Base-by-base conservation (phyloP, 352 stramenopile species). In the Globisporangium abappressorium region DNA sequence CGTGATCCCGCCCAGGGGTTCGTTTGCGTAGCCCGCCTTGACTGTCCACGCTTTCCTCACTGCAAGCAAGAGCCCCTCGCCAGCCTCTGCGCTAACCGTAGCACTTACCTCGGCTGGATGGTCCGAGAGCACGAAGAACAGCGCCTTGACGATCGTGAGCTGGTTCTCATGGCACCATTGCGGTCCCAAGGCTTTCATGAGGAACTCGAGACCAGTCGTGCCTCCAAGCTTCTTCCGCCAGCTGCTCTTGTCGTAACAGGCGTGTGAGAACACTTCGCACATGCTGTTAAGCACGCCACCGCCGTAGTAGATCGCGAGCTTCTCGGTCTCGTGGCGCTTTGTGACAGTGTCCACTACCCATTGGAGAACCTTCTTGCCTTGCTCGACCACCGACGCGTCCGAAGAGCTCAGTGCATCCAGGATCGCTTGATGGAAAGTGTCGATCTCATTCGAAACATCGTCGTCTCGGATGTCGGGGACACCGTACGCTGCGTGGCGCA, bases 131-230 rank as follows among this genome's bases (percentile, higher is more conserved):
- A 97, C 88, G 62, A 96, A 97, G 58, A 97, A 92, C 41, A 97
- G 67, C 4, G 85, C 82, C 46, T 94, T 93, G 20, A 92, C 72
- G 57, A 97, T 93, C 28, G 76, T 87, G 4, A 96, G 73, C 62
- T 96, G 84, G 64, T 96, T 96, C 73, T 95, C 87, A 57, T 93
- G 89, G 61, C 83, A 92, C 83, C 90, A 97, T 33, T 90, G 79
- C 46, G 82, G 69, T 28, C 78, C 82, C 28, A 97, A 68, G 11
- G 71, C 46, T 34, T 93, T 77, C 28, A 95, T 81, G 14, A 97
- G 78, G 47, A 89, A 70, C 26, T 79, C 69, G 14, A 97, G 69
- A 5, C 87, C 89, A 36, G 83, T 77, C n/a, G 84, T 82, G 61
- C 87, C 87, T 5, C 89, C 89, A 9, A 95, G 73, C 64, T 96